Conservation (phyloP, 2,329 filamentous ascomycete genomes). For the Basipetospora chlamydospora region DNA sequence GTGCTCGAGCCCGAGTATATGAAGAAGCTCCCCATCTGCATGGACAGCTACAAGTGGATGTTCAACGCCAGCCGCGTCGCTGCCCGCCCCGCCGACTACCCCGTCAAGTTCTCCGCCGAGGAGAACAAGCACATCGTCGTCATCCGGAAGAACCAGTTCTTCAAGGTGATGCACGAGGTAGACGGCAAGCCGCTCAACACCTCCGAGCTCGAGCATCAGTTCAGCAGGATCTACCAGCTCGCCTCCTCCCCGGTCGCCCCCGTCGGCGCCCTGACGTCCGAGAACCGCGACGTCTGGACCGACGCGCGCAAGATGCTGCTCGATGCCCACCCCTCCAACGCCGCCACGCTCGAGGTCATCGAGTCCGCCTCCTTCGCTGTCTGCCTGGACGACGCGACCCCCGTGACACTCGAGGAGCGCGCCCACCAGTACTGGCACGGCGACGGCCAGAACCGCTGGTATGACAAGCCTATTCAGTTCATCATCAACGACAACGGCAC, state of each 20-base stretch:
- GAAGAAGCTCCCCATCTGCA: conserved; percentile 93
- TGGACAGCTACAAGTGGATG: conserved; percentile 99
- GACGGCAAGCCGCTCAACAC: conserved; percentile 76
- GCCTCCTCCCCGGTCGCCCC: conserved; percentile 51
- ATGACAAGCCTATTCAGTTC: conserved; percentile 95
- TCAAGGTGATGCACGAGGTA: conserved; percentile 74
- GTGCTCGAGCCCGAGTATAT: conserved; percentile 95
- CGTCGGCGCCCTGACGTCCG: conserved; percentile 72
- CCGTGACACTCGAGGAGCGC: conserved; percentile 89
- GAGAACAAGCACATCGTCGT: conserved; percentile 80
- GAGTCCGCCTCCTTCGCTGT: conserved; percentile 84
- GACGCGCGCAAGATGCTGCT: conserved; percentile 67
- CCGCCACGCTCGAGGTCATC: conserved; percentile 61
- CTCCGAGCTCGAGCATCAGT: conserved; percentile 79
- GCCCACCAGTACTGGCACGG: conserved; percentile 97
- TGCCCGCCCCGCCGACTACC: conserved; percentile 66
- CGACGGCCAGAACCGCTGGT: conserved; percentile 91
- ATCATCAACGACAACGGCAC: conserved; percentile 97
- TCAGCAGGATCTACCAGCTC: conserved; percentile 67
- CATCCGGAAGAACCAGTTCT: conserved; percentile 94
- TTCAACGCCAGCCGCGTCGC: conserved; percentile 88
- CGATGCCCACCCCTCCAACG: conserved; percentile 64
- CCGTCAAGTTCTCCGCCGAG: conserved; percentile 60
- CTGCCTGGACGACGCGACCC: conserved; percentile 82
- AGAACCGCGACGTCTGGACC: conserved; percentile 89